Evolutionary conservation across 2,329 filamentous ascomycete species (phyloP).

Genomic region (Penicillium sp.): DNA sequence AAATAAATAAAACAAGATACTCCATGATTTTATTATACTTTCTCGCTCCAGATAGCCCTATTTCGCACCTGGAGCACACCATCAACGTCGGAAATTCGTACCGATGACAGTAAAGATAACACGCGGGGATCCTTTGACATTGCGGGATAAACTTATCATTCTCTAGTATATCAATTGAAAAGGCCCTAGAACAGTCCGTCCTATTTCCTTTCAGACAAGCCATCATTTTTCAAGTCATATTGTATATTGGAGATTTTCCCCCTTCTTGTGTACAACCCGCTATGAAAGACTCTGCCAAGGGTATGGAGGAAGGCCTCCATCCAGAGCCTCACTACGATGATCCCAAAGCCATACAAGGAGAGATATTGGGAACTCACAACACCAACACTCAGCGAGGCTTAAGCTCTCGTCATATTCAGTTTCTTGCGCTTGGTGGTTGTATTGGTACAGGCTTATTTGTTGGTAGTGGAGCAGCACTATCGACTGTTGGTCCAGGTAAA

Average conservation of each 20-base stretch:
- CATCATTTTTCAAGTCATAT: background rate
- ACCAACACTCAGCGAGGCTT: constrained; percentile 23
- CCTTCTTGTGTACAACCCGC: background rate
- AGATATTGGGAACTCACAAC: constrained; percentile 2
- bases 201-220: background rate
- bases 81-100: background rate
- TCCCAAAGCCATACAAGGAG: constrained; percentile 6
- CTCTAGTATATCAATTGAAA: background rate
- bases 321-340: constrained; percentile 5
- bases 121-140: background rate
- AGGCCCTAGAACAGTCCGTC: background rate
- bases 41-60: background rate
- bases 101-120: background rate
- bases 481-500: constrained; percentile 48
- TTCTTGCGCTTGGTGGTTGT: constrained; percentile 28
- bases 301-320: constrained; percentile 4
- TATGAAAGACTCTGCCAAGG: constrained; percentile 10
- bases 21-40: background rate
- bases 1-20: background rate
- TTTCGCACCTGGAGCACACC: background rate
- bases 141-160: background rate
- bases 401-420: constrained; percentile 32
- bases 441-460: constrained; percentile 59
- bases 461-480: constrained; percentile 50
- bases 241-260: background rate